A percentile compares a stretch with the other conserved stretches of the same genome.
Evolutionary conservation across 2,329 filamentous ascomycete species (phyloP).

Genomic region (Aspergillus latus): DNA sequence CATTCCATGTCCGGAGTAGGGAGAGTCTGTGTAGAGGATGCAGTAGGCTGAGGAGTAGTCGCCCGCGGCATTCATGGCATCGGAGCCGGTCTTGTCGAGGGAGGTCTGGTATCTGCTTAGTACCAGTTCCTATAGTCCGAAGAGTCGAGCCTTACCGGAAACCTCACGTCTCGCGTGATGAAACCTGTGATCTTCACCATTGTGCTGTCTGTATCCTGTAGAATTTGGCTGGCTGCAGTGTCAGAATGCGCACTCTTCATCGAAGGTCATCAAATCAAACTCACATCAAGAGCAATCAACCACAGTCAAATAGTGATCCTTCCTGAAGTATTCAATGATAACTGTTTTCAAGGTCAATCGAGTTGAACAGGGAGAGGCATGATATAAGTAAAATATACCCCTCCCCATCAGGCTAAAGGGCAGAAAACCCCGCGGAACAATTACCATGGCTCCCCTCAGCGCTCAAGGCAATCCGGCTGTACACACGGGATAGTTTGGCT

Average conservation of each 20-base stretch:
- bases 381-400: slow-evolving; percentile 7
- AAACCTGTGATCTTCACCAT: slow-evolving; percentile 70
- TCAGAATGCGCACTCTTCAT: background rate
- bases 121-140: background rate
- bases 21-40: slow-evolving; percentile 77
- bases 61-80: slow-evolving; percentile 93
- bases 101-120: slow-evolving; percentile 60
- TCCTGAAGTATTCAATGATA: background rate
- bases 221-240: background rate
- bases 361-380: background rate
- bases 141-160: slow-evolving; percentile 53
- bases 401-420: slow-evolving; percentile 3
- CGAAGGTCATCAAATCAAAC: background rate
- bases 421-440: slow-evolving; percentile 16
- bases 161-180: slow-evolving; percentile 71
- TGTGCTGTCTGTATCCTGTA: slow-evolving; percentile 12
- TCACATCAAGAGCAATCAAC: background rate
- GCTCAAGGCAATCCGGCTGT: slow-evolving; percentile 2
- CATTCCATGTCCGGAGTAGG: slow-evolving; percentile 43
- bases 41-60: slow-evolving; percentile 96
- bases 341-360: background rate
- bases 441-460: slow-evolving; percentile 10
- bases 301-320: background rate
- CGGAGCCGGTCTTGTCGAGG: slow-evolving; percentile 90
- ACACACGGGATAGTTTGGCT: slow-evolving; percentile 1